These are phyloP conservation scores for Tricholoma hemisulphureum DNA, from an alignment of 768 basidiomycete genomes.

Conservation along the genomic window DNA sequence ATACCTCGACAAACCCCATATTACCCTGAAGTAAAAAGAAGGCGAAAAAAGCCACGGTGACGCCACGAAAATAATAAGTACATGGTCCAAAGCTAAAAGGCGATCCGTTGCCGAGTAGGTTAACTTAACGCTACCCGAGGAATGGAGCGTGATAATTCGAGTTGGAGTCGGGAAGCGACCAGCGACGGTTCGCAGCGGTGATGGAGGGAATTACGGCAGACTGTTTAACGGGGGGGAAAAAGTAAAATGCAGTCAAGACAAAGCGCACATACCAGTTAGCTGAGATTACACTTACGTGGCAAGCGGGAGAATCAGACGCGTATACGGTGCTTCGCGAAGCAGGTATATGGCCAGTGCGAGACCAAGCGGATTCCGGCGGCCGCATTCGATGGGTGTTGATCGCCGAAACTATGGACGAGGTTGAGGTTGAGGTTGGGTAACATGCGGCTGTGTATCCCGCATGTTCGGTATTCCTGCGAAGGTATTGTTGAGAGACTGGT, in stretches of 20 bases:
- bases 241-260: background rate
- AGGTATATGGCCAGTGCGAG: background rate
- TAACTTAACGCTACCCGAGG: slow-evolving; percentile 19
- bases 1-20: background rate
- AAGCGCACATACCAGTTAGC: no score
- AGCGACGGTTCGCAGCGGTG: slow-evolving; percentile 32
- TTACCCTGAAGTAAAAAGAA: background rate
- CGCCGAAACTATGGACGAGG: slow-evolving; percentile 5
- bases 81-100: background rate
- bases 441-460: slow-evolving; percentile 1
- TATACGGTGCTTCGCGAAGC: slow-evolving; percentile 7
- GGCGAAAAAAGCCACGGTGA: background rate
- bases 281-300: slow-evolving; percentile 2
- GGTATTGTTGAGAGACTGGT: slow-evolving; percentile 16
- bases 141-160: slow-evolving; percentile 29
- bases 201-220: slow-evolving; percentile 26
- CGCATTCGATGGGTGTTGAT: slow-evolving; percentile 2
- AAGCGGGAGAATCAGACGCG: slow-evolving; percentile 7
- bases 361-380: background rate
- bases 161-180: slow-evolving; percentile 31
- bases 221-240: background rate
- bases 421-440: slow-evolving; percentile 9
- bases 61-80: background rate
- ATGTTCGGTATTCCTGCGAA: slow-evolving; percentile 8
- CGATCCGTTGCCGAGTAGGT: slow-evolving; percentile 10